Base-by-base conservation (phyloP, 768 basidiomycete genomes). In the Trametes elegans region DNA sequence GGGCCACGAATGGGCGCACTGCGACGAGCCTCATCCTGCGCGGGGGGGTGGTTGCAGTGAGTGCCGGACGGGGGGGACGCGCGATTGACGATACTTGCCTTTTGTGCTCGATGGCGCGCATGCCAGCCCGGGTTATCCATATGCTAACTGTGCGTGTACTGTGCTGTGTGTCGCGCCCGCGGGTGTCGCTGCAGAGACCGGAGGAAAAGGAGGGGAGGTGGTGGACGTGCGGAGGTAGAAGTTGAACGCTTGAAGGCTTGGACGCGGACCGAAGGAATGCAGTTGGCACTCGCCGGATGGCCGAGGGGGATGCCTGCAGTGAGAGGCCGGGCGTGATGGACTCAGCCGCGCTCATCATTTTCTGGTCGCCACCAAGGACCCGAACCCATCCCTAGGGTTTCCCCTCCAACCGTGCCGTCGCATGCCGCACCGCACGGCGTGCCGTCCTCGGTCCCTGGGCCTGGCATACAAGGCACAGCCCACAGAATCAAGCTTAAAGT, bases 71-170 rank as follows among this genome's bases (percentile, higher is more conserved):
- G 76, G 7, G 19, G 8, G 7, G n/a, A 26, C 32, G 42, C 51
- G 41, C 35, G 56, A 51, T 18, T 27, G 42, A 44, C 43, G 53
- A 41, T 31, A 60, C 73, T 55, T 59, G 79, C 84, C 72, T 78
- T 79, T 47, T 78, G 72, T 3, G 85, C 90, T 58, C 79, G 78
- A 48, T 82, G 78, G 14, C 76, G 76, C 31, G 88, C 88, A 62
- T 79, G 80, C 89, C 90, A 92, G 53, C 90, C 91, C 49, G 83
- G 73, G 54, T 79, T 83, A 66, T 91, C 90, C 88, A 92, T 90
- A 28, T 19, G 56, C 11, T 36, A 41, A 26, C n/a, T 43, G n/a
- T n/a, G 16, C 1, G 32, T 38, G 28, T 14, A 34, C 28, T 24
- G n/a, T 40, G n/a, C 44, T 18, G 27, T 43, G 19, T 40, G 31